phyloP scores from a whole-genome alignment of 805 yeast species.

The Saccharomycopsis capsularis region DNA sequence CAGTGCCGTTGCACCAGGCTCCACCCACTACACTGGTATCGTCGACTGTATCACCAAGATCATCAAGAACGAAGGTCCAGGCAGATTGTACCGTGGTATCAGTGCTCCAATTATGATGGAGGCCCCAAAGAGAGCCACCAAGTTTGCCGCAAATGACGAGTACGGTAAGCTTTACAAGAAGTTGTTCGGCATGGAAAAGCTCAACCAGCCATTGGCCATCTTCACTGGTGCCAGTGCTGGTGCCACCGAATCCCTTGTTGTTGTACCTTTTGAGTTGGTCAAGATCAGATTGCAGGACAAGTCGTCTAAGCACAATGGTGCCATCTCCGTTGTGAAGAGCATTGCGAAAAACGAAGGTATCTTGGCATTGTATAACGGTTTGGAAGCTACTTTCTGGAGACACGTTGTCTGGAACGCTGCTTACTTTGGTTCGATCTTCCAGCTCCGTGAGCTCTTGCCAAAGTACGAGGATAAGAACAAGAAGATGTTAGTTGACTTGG shows the following conservation, averaged over 20 bases:
- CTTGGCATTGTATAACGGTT: slow-evolving; percentile 83
- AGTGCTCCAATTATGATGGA: slow-evolving; percentile 97
- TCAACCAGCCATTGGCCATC: slow-evolving; percentile 79
- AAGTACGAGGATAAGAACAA: slow-evolving; percentile 61
- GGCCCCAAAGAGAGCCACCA: slow-evolving; percentile 98
- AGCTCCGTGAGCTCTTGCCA: slow-evolving; percentile 74
- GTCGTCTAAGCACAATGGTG: slow-evolving; percentile 73
- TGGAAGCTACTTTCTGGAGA: slow-evolving; percentile 97
- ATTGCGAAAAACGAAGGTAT: slow-evolving; percentile 72
- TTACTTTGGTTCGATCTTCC: slow-evolving; percentile 91
- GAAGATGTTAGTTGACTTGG: slow-evolving; percentile 77
- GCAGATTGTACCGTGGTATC: slow-evolving; percentile 86
- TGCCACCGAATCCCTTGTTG: slow-evolving; percentile 92
- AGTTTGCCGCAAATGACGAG: slow-evolving; percentile 96
- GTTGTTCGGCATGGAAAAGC: slow-evolving; percentile 56
- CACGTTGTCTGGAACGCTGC: slow-evolving; percentile 97
- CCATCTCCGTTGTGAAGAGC: slow-evolving; percentile 70
- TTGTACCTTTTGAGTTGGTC: slow-evolving; percentile 94
- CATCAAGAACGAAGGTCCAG: slow-evolving; percentile 75
- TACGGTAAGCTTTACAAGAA: slow-evolving; percentile 82
- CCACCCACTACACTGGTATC: slow-evolving; percentile 64
- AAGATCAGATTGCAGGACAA: slow-evolving; percentile 93
- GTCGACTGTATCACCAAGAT: slow-evolving; percentile 79
- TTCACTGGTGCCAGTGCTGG: slow-evolving; percentile 98
- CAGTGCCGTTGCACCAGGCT: neutral